A percentile compares a stretch with the other conserved stretches of the same genome.
These are phyloP conservation scores for Pyricularia sp. DNA, from an alignment of 2,329 filamentous ascomycete genomes.

Conservation along the genomic window DNA sequence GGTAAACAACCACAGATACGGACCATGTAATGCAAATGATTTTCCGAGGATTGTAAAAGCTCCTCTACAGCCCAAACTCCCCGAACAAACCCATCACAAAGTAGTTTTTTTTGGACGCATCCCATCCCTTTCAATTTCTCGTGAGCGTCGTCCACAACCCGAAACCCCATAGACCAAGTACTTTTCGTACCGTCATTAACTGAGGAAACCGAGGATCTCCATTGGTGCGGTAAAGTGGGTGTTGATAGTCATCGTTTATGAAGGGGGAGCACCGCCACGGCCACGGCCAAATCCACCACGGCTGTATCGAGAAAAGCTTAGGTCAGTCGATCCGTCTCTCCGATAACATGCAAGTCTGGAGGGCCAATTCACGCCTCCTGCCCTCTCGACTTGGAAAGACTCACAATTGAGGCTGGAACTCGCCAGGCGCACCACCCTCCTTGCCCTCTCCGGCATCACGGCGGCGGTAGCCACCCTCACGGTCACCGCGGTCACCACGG, in stretches of 20 bases:
- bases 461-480: conserved; percentile 84
- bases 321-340: conserved; percentile 19
- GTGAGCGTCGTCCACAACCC: conserved; percentile 2
- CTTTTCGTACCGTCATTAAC: conserved; percentile 5
- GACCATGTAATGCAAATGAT: conserved; percentile 17
- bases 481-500: conserved; percentile 59
- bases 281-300: conserved; percentile 84
- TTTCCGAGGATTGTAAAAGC: conserved; percentile 14
- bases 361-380: not conserved
- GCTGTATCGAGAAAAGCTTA: conserved; percentile 26
- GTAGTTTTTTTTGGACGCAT: conserved; percentile 12
- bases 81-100: conserved; percentile 16
- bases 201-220: conserved; percentile 18
- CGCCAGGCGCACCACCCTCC: conserved; percentile 83
- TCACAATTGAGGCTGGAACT: conserved; percentile 85
- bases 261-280: conserved; percentile 61
- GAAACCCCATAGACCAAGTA: conserved; percentile 13
- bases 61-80: conserved; percentile 18
- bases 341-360: not conserved
- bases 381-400: conserved; percentile 12
- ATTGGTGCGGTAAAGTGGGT: not conserved
- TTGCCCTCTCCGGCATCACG: conserved; percentile 77
- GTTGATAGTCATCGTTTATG: conserved; percentile 30
- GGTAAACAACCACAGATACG: conserved; percentile 8
- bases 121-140: conserved; percentile 1